These are phyloP conservation scores for Populus trichocarpa DNA, from an alignment of 441 rosid species.

Conservation along the genomic window DNA sequence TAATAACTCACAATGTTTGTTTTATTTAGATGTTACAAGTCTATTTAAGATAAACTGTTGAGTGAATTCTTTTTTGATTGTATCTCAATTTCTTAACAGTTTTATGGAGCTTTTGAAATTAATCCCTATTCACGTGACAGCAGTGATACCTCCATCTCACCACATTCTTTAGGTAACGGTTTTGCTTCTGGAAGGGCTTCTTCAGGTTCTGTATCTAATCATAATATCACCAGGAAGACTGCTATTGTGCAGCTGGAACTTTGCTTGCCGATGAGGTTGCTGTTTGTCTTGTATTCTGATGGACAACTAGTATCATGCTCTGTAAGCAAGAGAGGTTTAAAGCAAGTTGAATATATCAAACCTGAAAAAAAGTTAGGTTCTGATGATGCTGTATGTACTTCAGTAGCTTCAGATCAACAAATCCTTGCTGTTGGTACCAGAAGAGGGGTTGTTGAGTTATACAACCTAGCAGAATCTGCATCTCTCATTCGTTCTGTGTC, in stretches of 20 bases:
- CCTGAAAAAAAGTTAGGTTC: conserved; percentile 65
- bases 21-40: background rate
- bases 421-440: conserved; percentile 96
- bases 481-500: conserved; percentile 80
- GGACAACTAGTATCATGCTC: conserved; percentile 77
- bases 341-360: conserved; percentile 66
- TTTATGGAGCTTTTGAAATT: conserved; percentile 73
- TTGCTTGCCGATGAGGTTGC: conserved; percentile 65
- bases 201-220: conserved; percentile 31
- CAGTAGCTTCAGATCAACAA: conserved; percentile 89
- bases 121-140: conserved; percentile 32
- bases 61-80: conserved; percentile 9
- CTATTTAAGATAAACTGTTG: background rate
- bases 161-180: conserved; percentile 52
- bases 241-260: conserved; percentile 70
- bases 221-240: conserved; percentile 33
- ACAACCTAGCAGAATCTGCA: conserved; percentile 66
- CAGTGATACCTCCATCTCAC: conserved; percentile 31
- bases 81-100: conserved; percentile 41
- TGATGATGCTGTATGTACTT: conserved; percentile 80
- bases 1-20: background rate
- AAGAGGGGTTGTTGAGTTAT: conserved; percentile 86
- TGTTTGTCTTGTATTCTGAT: conserved; percentile 69
- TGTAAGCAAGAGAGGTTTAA: conserved; percentile 82
- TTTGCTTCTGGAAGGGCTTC: conserved; percentile 41